phyloP scores from a whole-genome alignment of 257 asterid species.

The Nicotiana tomentosiformis region DNA sequence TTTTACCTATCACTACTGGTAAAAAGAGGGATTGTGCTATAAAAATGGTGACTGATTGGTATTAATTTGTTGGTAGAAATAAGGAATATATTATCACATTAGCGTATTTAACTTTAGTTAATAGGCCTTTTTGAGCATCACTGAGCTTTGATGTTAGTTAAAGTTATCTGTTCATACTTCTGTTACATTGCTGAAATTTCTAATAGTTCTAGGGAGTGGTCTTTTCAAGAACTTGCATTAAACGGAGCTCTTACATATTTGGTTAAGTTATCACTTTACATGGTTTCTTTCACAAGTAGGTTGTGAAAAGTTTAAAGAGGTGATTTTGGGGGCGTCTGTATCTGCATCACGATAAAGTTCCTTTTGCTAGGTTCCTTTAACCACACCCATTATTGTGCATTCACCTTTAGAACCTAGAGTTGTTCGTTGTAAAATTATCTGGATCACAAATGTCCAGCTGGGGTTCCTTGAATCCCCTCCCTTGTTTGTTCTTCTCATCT shows the following conservation, averaged over 20 bases:
- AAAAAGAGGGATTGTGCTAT: neutral
- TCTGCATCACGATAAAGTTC: neutral
- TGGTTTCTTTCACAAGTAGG: neutral
- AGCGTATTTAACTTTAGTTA: neutral
- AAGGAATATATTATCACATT: neutral
- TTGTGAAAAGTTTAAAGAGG: neutral
- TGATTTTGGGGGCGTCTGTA: too few species aligned
- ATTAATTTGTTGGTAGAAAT: neutral
- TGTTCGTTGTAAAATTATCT: neutral
- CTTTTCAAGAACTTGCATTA: neutral
- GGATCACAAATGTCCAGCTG: neutral
- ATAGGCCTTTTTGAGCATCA: neutral
- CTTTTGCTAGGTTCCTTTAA: neutral
- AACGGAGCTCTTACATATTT: neutral
- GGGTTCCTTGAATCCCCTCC: neutral
- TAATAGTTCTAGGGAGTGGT: neutral
- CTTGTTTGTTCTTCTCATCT: neutral
- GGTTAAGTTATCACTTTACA: neutral
- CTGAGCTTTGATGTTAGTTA: neutral
- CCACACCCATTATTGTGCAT: neutral
- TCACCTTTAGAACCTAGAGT: too few species aligned
- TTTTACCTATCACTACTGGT: neutral
- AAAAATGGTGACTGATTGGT: neutral
- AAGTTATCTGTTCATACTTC: neutral
- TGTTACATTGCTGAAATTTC: neutral